Base-by-base conservation (phyloP, 441 rosid genomes). In the Iberis amara region DNA sequence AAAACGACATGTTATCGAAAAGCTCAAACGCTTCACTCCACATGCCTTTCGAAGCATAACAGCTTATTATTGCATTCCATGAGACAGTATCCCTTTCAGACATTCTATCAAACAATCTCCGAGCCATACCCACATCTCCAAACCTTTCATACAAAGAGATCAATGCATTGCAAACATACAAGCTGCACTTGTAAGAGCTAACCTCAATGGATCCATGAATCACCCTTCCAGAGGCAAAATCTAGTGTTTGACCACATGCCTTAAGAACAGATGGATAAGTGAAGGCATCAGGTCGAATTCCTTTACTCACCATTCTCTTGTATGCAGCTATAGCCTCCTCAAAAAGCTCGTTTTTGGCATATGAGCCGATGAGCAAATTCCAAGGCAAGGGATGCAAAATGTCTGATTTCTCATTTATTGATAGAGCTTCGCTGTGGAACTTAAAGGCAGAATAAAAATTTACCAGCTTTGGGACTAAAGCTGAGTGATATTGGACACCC, bases 211-310 rank as follows among this genome's bases (percentile, higher is more conserved):
- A 69, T 18, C 70, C 68, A 55, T 82, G 94, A 57, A 82, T 69
- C 60, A 69, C 73, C 56, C 42, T 78, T 54, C 95, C 95, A 36
- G 77, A 76, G 4, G 52, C 49, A 33, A 79, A 7, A 52, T 88
- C 86, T 30, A 64, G 39, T 15, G 57, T 74, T 68, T 81, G 82
- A 18, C 83, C 85, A 62, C 96, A 88, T 4, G 91, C 89, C 68
- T 81, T 88, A 9, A 85, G 81, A 66, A 85, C 76, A 21, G 94
- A 78, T 0, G 96, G 91, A 52, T 82, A 88, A 31, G 94, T 85
- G 62, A 77, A 88, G 11, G 76, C 72, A 82, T 85, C 91, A 0
- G 85, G 85, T 66, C 52, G 63, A 65, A 82, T 52, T 33, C 91
- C 87, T 49, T 57, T 74, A 28, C 52, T 39, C 48, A 69, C 48